Percentiles rank a stretch among this genome's conserved stretches.
These are phyloP conservation scores for Phyllosticta citribraziliensis DNA, from an alignment of 2,329 filamentous ascomycete species.

Conservation along the genomic window DNA sequence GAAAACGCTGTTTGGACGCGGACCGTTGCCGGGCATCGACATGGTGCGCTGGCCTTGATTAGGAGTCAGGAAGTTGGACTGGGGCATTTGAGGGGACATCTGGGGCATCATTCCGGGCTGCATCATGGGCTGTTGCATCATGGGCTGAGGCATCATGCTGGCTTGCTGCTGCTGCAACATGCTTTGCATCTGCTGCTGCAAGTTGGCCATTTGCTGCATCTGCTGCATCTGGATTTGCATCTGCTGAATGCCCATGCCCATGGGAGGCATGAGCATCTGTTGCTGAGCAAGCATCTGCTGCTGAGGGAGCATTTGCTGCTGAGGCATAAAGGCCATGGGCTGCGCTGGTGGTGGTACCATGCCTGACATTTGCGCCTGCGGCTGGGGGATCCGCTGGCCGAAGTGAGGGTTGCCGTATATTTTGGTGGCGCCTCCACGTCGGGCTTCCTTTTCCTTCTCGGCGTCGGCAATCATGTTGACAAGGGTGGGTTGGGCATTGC, in stretches of 20 bases:
- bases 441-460: slow-evolving; percentile 22
- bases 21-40: slow-evolving; percentile 31
- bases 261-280: slow-evolving; percentile 5
- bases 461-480: slow-evolving; percentile 29
- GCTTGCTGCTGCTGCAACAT: slow-evolving; percentile 73
- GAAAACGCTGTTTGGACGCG: slow-evolving; percentile 9
- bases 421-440: slow-evolving; percentile 8
- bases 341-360: not conserved
- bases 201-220: slow-evolving; percentile 13
- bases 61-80: slow-evolving; percentile 8
- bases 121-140: slow-evolving; percentile 21
- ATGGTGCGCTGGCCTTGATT: slow-evolving; percentile 30
- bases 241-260: slow-evolving; percentile 7
- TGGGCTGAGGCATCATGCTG: slow-evolving; percentile 20
- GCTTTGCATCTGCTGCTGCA: slow-evolving; percentile 16
- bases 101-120: slow-evolving; percentile 39
- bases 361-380: not conserved
- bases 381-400: slow-evolving; percentile 5
- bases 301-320: not conserved
- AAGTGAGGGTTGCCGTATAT: not conserved
- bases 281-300: not conserved
- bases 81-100: slow-evolving; percentile 18
- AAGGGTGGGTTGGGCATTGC: slow-evolving; percentile 24
- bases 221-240: slow-evolving; percentile 9
- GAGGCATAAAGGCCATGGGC: slow-evolving; percentile 3